Evolutionary conservation across 148 eudicot species (phyloP), one percentile per base, ranked within the genome.

Genomic region (Selenicereus undatus): DNA sequence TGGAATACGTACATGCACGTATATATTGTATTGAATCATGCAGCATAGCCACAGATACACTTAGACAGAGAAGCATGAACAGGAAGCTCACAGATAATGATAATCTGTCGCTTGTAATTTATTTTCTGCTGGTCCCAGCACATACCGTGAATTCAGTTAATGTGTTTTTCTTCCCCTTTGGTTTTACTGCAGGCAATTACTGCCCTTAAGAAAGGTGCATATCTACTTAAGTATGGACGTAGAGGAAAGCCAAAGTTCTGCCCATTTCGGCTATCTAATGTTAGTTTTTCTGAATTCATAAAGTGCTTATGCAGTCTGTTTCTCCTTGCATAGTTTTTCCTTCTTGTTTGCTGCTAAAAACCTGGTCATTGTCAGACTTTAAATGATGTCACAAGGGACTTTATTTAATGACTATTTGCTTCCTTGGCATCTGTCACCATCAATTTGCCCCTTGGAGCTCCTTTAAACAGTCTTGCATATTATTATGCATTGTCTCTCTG

Each of bases 161-260:
- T 65, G 30, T 36, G 71, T 74, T 27, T 69, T 65, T 74, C 21
- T 69, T 65, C 56, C 77, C 77, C 52, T 42, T 77, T 87, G 68
- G 81, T 82, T 69, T 84, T 79, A 62, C 79, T 69, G 84, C 98
- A 92, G 98, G 98, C 98, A 51, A 91, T 94, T 76, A 94, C 96
- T 81, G 96, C 98, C 74, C 91, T 92, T 77, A 94, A 94, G 88
- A 94, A 92, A 85, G 98, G 98, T 39, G 98, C 98, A 26, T 82
- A 84, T 84, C 83, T 94, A 82, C 94, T 94, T 36, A 94, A 94
- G 83, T 94, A 94, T 87, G 98, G 98, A 83, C 88, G 98, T 87
- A 88, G 98, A 82, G 98, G 98, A 73, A 93, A 93, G 80, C 97
- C 95, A 8, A 93, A 93, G 80, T 90, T 91, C 83, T 93, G 95